Base-by-base conservation (phyloP, 768 basidiomycete genomes). In the Termitomyces sp. region DNA sequence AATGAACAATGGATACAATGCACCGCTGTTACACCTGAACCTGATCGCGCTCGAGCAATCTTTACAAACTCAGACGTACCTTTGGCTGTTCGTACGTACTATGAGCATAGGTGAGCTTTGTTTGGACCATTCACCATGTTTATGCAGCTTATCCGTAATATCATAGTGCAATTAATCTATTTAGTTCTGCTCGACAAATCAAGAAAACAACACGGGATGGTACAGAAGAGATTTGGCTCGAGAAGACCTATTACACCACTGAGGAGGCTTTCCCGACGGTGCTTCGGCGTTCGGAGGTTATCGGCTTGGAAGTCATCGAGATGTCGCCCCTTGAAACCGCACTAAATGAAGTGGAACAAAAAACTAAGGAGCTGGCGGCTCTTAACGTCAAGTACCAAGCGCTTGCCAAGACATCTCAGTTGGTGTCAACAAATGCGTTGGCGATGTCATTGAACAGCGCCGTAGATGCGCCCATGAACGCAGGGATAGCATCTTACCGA, bases 191-290 rank as follows among this genome's bases (percentile, higher is more conserved):
- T 1, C 80, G 90, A 5, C 84, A 85, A 32, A 71, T 88, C 43
- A 78, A 80, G 53, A 90, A 85, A 66, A 66, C 74, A 9, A 79
- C 77, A 51, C 76, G 81, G 26, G 85, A 90, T 60, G 84, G 84
- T 8, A 74, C 71, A 28, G 87, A 90, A 66, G 88, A 91, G 66
- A 68, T 79, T 1, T 97, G 93, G 93, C 71, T 87, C 0, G 94
- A 97, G 67, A 98, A 96, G 74, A 92, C 89, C 0, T 85, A 82
- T 63, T 87, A 83, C 65, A 89, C 85, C 3, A 93, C 91, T 0
- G 91, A 94, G 68, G 89, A 93, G 62, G 78, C 83, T 3, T 94
- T 95, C 72, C 96, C 96, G 0, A 94, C 93, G 0, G 89, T 98
- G 2, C 79, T 98, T 37, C 84, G 90, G 32, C 83, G 96, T 22